Evolutionary conservation across 306 rosid genomes (phyloP), one percentile per base, ranked within the genome.

Genomic region (Aeschynomene evenia): DNA sequence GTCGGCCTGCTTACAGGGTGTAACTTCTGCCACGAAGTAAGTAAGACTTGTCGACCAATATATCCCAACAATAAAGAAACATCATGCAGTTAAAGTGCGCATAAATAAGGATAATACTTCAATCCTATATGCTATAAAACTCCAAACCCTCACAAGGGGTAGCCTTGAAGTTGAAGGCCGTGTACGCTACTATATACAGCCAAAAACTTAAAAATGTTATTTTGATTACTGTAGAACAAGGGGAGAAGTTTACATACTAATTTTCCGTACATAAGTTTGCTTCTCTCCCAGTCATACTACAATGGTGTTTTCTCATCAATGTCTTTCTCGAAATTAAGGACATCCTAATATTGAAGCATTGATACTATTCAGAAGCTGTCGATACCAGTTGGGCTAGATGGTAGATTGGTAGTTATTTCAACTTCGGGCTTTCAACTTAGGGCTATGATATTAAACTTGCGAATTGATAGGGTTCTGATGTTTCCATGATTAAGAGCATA

Each of bases 1-100:
- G 96, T 83, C 88, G 82, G 87, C 99, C 99, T 95, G 98, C 97
- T 90, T 74, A 90, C 85, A 90, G 96, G 68, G 82, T 85, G 94
- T 86, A 91, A 84, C 99, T 95, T 95, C 99, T 95, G 99, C 96
- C 99, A 95, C 96, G 85, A 79, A 48, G 97, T 95, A 91, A 93
- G 97, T 90, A 94, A 91, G 97, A 89, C 92, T 75, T 85, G 80
- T 95, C 96, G 95, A 91, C 99, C 84, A 88, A 84, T 71, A 86
- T 81, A 84, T 80, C 79, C 86, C 89, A 80, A 69, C 36, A 63
- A 45, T 68, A 48, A 46, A 57, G 75, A 64, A 59, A 59, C 36
- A 65, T 29, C 50, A 68, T 36, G 63, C 75, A 65, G 52, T 39
- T 46, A 66, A 40, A 6, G 28, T 36, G 48, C 33, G 34, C 56